Conservation (phyloP, 176 grass and related monocot genomes). For the Neostapfia colusana region DNA sequence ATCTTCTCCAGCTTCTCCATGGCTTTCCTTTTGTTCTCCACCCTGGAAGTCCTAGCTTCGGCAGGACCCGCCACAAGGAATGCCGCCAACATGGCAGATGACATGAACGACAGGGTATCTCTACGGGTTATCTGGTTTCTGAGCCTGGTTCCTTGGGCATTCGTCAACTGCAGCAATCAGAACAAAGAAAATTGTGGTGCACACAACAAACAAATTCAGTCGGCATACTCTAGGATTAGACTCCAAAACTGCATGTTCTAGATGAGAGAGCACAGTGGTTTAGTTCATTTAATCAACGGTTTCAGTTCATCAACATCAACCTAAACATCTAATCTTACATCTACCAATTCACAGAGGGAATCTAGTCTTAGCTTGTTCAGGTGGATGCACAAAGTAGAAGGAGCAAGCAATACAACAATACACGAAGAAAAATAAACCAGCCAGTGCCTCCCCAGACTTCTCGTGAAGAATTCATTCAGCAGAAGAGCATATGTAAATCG, state of each 20-base stretch:
- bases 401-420: not conserved
- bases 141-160: conserved; percentile 27
- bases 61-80: conserved; percentile 30
- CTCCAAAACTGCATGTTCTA: not conserved
- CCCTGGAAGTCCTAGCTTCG: conserved; percentile 50
- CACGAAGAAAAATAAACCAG: not conserved
- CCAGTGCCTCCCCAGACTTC: not conserved
- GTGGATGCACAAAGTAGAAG: not conserved
- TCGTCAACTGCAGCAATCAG: conserved; percentile 10
- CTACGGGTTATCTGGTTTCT: conserved; percentile 47
- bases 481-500: not conserved
- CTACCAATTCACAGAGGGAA: not conserved
- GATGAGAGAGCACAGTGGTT: not conserved
- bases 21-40: conserved; percentile 67
- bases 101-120: conserved; percentile 56
- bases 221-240: not conserved
- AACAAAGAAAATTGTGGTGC: not conserved
- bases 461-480: not conserved
- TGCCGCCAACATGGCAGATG: conserved; percentile 37
- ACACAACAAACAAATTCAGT: not conserved
- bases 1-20: conserved; percentile 71
- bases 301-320: not conserved
- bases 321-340: not conserved
- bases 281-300: not conserved
- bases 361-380: not conserved